These are phyloP conservation scores for Saturnispora mendoncae DNA, from an alignment of 805 yeast genomes.

Conservation along the genomic window DNA sequence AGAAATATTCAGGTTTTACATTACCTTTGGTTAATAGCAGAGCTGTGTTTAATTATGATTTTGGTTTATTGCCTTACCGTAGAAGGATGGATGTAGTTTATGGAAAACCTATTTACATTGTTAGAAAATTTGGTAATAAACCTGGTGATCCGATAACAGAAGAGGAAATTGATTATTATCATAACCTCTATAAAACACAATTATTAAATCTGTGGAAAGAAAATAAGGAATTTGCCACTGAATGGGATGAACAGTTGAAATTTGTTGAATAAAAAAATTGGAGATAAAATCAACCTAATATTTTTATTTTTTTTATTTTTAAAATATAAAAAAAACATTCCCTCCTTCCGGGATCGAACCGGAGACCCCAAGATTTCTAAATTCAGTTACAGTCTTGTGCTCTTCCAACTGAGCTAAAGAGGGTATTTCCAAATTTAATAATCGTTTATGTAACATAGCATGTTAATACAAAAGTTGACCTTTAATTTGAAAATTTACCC, in stretches of 20 bases:
- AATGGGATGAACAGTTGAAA: slow-evolving; percentile 39
- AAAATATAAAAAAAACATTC: slow-evolving; percentile 4
- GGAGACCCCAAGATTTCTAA: slow-evolving; percentile 11
- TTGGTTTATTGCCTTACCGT: slow-evolving; percentile 83
- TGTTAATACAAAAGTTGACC: too few relatives aligned
- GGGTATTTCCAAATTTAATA: too few relatives aligned
- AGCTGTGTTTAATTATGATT: slow-evolving; percentile 86
- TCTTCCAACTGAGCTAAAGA: slow-evolving; percentile 12
- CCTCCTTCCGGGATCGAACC: slow-evolving; percentile 12
- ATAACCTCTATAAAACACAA: slow-evolving; percentile 57
- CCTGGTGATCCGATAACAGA: slow-evolving; percentile 27
- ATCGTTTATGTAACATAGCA: too few relatives aligned
- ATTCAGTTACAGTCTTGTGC: slow-evolving; percentile 10
- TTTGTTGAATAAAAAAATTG: slow-evolving; percentile 38
- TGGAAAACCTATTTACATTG: slow-evolving; percentile 49
- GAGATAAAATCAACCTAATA: too few relatives aligned
- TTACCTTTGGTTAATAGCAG: slow-evolving; percentile 87
- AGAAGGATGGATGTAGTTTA: slow-evolving; percentile 68
- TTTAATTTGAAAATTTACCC: too few relatives aligned
- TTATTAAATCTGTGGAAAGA: slow-evolving; percentile 55
- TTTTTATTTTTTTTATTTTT: neutral
- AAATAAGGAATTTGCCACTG: slow-evolving; percentile 46
- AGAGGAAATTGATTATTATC: slow-evolving; percentile 59
- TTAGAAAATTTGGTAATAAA: slow-evolving; percentile 18
- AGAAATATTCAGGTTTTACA: slow-evolving; percentile 68